phyloP scores from a whole-genome alignment of 192 early-diverging fungal species.

The Entomortierella parvispora region DNA sequence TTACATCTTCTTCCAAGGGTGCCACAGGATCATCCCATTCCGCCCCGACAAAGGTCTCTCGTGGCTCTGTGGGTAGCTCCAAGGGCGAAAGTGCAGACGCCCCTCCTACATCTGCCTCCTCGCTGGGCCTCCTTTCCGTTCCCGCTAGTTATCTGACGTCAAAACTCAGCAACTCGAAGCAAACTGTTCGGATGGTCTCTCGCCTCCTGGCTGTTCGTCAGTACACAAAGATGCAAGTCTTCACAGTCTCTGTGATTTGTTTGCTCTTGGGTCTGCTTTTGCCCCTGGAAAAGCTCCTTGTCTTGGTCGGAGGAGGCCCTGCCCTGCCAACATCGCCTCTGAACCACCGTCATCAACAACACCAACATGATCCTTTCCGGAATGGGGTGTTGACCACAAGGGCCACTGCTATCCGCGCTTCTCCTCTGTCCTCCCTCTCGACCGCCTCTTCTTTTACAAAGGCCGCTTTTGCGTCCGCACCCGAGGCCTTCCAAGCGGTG shows the following conservation, averaged over 20 bases:
- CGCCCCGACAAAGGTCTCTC: conserved; percentile 5
- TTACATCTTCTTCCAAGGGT: conserved; percentile 16
- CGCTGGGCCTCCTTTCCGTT: not conserved
- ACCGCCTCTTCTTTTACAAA: no score
- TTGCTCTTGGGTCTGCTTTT: conserved; percentile 52
- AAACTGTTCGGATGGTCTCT: conserved; percentile 28
- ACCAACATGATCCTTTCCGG: not conserved
- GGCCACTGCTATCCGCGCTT: no score
- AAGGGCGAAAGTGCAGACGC: conserved; percentile 1
- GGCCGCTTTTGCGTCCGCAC: no score
- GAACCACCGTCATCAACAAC: not conserved
- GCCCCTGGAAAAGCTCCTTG: conserved; percentile 51
- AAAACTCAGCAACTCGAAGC: conserved; percentile 28
- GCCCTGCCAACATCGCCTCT: not conserved
- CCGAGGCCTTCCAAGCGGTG: not conserved
- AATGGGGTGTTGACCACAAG: no score
- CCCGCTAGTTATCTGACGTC: conserved; percentile 17
- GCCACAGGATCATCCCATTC: conserved; percentile 2
- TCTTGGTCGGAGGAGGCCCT: conserved; percentile 5
- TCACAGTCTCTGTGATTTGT: conserved; percentile 50
- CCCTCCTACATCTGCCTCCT: not conserved
- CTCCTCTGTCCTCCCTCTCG: no score
- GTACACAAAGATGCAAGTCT: conserved; percentile 56
- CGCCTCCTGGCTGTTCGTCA: conserved; percentile 43
- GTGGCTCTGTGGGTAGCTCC: not conserved